Evolutionary conservation across 2,329 filamentous ascomycete genomes (phyloP), one percentile per base, ranked within the genome.

Genomic region (Periconia sp.): DNA sequence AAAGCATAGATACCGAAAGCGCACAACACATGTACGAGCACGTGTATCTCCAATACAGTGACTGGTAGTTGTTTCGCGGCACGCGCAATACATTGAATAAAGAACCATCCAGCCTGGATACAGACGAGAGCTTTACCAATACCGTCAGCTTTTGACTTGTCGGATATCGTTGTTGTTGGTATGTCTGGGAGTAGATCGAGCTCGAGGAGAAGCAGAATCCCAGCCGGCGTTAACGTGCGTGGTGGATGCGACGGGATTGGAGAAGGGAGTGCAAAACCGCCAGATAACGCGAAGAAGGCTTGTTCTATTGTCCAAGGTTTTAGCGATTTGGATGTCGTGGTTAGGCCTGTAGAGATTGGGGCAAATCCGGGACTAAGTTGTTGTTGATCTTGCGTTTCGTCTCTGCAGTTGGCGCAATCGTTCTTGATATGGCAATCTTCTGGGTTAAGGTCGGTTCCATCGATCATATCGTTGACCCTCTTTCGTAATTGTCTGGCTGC

Each of bases 21-120:
- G 50, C 71, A 75, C 8, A 68, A 45, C 5, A 74, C 68, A 56
- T 75, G 72, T 0, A 62, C 64, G 30, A 73, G 54, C 1, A 71
- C 72, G 53, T 73, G 67, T 1, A 77, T 45, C 45, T 78, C 74
- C 1, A 78, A 56, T 2, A 77, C 62, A 1, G 66, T 70, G 0
- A 78, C 41, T 0, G 76, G 73, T 0, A 79, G 58, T 1, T 65
- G 58, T 15, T 71, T 58, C 0, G 55, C 54, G 2, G 63, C 57
- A 1, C 76, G 66, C 13, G 64, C 68, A 8, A 75, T 58, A 44
- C 63, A 68, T 52, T 78, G 71, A 0, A 73, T 42, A 0, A 69
- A 45, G 61, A 79, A 75, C 74, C 75, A 79, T 3, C 55, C 53
- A 0, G 73, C 71, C 50, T 79, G 76, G 2, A 74, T 49, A 19